Base-by-base conservation (phyloP, 2,329 filamentous ascomycete species). In the Trichoderma sp. region DNA sequence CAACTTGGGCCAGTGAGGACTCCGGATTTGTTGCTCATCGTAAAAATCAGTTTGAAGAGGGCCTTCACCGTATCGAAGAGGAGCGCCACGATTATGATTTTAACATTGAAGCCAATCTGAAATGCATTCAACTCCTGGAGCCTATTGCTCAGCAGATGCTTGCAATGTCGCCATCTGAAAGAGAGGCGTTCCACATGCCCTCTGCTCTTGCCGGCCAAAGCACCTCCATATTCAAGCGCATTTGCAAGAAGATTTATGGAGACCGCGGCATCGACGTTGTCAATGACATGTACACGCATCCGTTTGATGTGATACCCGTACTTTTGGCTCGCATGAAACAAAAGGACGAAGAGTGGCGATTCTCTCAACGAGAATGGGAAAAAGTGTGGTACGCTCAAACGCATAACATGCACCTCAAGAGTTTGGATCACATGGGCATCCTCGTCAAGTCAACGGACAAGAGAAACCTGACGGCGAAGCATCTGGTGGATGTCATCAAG, bases 11-110 rank as follows among this genome's bases (percentile, higher is more conserved):
- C 1, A 98, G 95, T 1, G 96, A 99, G 79, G 96, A 99, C 77
- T 97, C 93, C 55, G 96, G 96, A 0, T 99, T 99, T 75, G 95
- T 99, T 70, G 96, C 96, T 14, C 96, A 99, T 81, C 89, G 95
- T 71, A 99, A 99, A 86, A 99, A 99, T 75, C 89, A 91, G 66
- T 97, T 91, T 72, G 96, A 99, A 79, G 96, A 99, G 79, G 92
- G 92, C 37, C 87, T 99, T 10, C 96, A 99, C 77, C 87, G 96
- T 24, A 97, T 99, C 70, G 96, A 99, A 80, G 96, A 99, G 80
- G 96, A 99, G 79, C 91, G 96, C 5, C 96, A 99, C 77, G 96
- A 99, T 77, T 99, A 99, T 75, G 96, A 99, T 79, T 97, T 96
- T 81, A 96, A 97, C 77, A 98, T 99, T 65, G 96, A 99, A 81